A percentile compares a stretch with the other conserved stretches of the same genome.
Evolutionary conservation across 441 rosid genomes (phyloP).

Genomic region (Erysimum cheiri): DNA sequence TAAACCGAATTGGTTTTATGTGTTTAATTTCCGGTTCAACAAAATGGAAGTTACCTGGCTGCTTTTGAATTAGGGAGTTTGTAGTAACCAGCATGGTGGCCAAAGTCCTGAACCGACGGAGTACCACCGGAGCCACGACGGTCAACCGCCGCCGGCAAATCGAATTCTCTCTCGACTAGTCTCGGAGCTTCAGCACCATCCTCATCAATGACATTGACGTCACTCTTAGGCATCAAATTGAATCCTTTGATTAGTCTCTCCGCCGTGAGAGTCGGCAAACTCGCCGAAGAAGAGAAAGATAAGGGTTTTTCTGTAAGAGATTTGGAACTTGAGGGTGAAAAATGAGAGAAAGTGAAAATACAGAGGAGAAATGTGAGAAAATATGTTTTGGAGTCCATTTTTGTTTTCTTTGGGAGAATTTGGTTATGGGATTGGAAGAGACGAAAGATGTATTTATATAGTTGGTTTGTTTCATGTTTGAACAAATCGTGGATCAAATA

Average conservation of each 20-base stretch:
- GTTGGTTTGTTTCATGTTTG: constrained; percentile 16
- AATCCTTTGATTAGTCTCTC: constrained; percentile 45
- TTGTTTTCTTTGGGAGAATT: neutral
- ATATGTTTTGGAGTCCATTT: constrained; percentile 33
- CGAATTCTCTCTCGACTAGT: constrained; percentile 60
- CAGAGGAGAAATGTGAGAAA: constrained; percentile 37
- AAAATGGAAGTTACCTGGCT: constrained; percentile 63
- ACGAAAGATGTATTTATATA: constrained; percentile 34
- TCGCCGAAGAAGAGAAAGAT: constrained; percentile 41
- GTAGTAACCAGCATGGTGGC: constrained; percentile 88
- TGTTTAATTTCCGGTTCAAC: neutral
- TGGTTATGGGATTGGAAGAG: constrained; percentile 25
- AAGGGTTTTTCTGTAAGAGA: constrained; percentile 26
- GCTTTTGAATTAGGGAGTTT: constrained; percentile 68
- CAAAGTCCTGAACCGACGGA: constrained; percentile 68
- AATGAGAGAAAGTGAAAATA: constrained; percentile 30
- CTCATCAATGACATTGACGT: constrained; percentile 37
- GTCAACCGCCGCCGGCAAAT: constrained; percentile 47
- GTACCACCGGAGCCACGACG: constrained; percentile 45
- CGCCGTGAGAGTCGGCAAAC: constrained; percentile 39
- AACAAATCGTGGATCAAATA: constrained; percentile 3
- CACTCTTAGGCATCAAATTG: constrained; percentile 40
- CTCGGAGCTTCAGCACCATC: constrained; percentile 38
- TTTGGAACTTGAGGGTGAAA: constrained; percentile 28
- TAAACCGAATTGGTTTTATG: neutral